These are phyloP conservation scores for Heliophila coronopifolia DNA, from an alignment of 441 rosid species.

Conservation along the genomic window DNA sequence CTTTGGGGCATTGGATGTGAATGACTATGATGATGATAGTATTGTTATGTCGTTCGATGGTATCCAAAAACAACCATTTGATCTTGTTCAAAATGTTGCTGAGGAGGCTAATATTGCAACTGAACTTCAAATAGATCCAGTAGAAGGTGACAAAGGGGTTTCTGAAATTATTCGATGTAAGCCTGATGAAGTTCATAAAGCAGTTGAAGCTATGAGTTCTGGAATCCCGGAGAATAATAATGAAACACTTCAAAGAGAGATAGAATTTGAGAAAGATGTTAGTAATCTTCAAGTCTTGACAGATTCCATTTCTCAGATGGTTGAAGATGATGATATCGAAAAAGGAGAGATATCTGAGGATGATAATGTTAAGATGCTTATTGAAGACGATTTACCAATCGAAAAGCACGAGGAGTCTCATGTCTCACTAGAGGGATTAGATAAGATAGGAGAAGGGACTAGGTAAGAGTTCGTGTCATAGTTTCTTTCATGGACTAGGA, in stretches of 20 bases:
- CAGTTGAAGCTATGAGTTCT: too few species aligned
- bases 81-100: conserved; percentile 17
- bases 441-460: conserved; percentile 18
- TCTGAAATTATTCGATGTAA: too few species aligned
- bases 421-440: conserved; percentile 27
- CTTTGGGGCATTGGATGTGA: conserved; percentile 19
- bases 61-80: conserved; percentile 25
- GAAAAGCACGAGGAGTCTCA: conserved; percentile 29
- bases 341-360: conserved; percentile 65
- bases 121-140: conserved; percentile 28
- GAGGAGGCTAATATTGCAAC: conserved; percentile 21
- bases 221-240: conserved; percentile 22
- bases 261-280: conserved; percentile 30
- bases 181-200: too few species aligned
- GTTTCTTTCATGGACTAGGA: neutral
- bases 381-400: conserved; percentile 24
- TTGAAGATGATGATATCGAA: conserved; percentile 48
- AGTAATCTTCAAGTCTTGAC: conserved; percentile 16
- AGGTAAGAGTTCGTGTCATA: conserved; percentile 12
- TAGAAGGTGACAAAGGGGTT: too few species aligned
- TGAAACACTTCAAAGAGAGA: conserved; percentile 33
- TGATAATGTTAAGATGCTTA: conserved; percentile 27
- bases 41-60: too few species aligned
- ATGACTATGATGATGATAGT: conserved; percentile 21
- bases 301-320: conserved; percentile 21